Evolutionary conservation across 768 basidiomycete species (phyloP), one percentile per base, ranked within the genome.

Genomic region (Tulasnella sp.): DNA sequence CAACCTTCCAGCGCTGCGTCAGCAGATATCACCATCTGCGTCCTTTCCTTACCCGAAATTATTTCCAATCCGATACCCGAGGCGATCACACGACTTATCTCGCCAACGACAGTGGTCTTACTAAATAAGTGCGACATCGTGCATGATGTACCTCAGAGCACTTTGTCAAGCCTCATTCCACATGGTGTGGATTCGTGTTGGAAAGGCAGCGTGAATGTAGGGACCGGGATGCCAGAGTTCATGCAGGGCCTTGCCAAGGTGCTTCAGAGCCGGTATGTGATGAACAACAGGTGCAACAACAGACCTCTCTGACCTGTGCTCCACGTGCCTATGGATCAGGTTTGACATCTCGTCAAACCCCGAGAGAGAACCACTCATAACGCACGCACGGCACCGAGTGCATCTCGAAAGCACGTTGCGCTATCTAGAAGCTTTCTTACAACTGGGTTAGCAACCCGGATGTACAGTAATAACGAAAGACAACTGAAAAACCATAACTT

Each of bases 111-210:
- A 0, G 73, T 83, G 46, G 73, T 92, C 50, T 70, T 94, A 4
- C 70, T 92, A 64, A 94, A 93, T 72, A 93, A 94, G 72, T 71
- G 71, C 4, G 92, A 94, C 66, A 70, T 85, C 3, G 60, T 74
- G 22, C 66, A 57, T 48, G 61, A 51, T n/a, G 12, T 4, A 4
- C 41, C 43, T 25, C 21, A 9, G 7, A 11, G 43, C 41, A 46
- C 59, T 1, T 4, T n/a, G n/a, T 24, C 1, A 57, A 38, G 22
- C 44, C 10, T 29, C 25, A 21, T 34, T 1, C 49, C 61, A 10
- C 8, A 29, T 17, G n/a, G 19, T n/a, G 22, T 43, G 24, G 29
- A 15, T 17, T 19, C 31, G n/a, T 48, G 49, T 11, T 92, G 89
- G 90, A 66, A 66, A 9, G 73, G 75, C 25, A 92, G 89, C 66